Conservation (phyloP, 1,284 basidiomycete genomes). For the Pseudozyma hubeiensis region DNA sequence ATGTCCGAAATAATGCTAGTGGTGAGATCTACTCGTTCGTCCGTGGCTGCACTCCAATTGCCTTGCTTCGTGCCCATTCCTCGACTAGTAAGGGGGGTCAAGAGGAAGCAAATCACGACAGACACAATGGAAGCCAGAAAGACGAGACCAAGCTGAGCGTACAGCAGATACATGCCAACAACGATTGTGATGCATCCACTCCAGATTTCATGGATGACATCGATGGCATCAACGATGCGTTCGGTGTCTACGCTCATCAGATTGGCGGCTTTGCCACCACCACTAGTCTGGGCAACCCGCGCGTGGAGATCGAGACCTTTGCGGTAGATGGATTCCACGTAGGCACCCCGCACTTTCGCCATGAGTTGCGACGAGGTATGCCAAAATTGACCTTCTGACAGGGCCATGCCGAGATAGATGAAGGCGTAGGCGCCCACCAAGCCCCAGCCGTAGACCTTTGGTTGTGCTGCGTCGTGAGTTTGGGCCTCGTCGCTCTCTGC, state of each 20-base stretch:
- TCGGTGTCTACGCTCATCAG: slow-evolving; percentile 64
- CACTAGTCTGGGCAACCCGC: slow-evolving; percentile 50
- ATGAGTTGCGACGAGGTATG: slow-evolving; percentile 42
- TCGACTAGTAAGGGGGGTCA: slow-evolving; percentile 44
- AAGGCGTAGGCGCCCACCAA: slow-evolving; percentile 62
- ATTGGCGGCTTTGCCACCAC: slow-evolving; percentile 57
- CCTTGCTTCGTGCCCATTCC: slow-evolving; percentile 48
- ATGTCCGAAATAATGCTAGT: slow-evolving; percentile 51
- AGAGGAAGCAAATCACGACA: slow-evolving; percentile 39
- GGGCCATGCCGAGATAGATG: slow-evolving; percentile 49
- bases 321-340: slow-evolving; percentile 59
- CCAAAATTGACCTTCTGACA: slow-evolving; percentile 52
- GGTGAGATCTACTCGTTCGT: slow-evolving; percentile 55
- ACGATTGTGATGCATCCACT: slow-evolving; percentile 49
- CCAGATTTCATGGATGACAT: slow-evolving; percentile 56
- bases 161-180: slow-evolving; percentile 58
- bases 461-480: slow-evolving; percentile 22
- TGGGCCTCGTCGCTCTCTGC: slow-evolving; percentile 9
- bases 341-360: slow-evolving; percentile 54
- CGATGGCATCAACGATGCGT: slow-evolving; percentile 49
- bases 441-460: slow-evolving; percentile 58
- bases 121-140: slow-evolving; percentile 56
- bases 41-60: slow-evolving; percentile 52
- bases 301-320: slow-evolving; percentile 60
- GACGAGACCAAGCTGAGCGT: slow-evolving; percentile 46